phyloP scores from a whole-genome alignment of 176 grass and related monocot species.

The Rhynchospora breviuscula region DNA sequence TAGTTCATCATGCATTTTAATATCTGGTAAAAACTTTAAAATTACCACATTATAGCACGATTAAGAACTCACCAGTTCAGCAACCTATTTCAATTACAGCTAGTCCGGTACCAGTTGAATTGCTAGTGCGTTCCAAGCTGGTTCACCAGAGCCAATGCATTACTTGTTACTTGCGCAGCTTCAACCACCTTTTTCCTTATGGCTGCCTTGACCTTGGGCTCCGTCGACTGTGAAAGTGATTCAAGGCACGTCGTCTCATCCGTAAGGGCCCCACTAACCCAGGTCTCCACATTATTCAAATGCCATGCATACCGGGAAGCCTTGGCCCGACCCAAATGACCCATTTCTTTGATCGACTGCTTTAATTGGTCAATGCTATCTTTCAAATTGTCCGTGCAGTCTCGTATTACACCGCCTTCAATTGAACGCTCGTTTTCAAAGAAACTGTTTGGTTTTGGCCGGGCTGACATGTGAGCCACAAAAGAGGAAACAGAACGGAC shows the following conservation, averaged over 20 bases:
- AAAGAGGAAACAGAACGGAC: conserved; percentile 46
- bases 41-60: neutral
- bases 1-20: conserved; percentile 1
- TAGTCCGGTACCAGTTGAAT: neutral
- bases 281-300: conserved; percentile 80
- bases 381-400: conserved; percentile 52
- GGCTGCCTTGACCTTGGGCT: neutral
- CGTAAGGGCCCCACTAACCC: conserved; percentile 73
- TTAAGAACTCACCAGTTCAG: neutral
- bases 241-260: conserved; percentile 69
- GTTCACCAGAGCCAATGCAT: conserved; percentile 77
- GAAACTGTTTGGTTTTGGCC: neutral
- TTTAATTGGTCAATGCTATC: conserved; percentile 51
- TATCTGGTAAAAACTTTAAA: neutral
- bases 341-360: conserved; percentile 53
- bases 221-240: conserved; percentile 27
- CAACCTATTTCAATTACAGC: neutral
- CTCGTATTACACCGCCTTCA: conserved; percentile 33
- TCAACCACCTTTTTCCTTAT: conserved; percentile 34
- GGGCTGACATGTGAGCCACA: conserved; percentile 11
- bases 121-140: conserved; percentile 23
- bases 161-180: conserved; percentile 52
- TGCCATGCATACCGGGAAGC: conserved; percentile 44
- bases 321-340: conserved; percentile 35
- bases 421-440: neutral